Evolutionary conservation across 1,284 basidiomycete species (phyloP).

Genomic region (Puccinia novopanici): DNA sequence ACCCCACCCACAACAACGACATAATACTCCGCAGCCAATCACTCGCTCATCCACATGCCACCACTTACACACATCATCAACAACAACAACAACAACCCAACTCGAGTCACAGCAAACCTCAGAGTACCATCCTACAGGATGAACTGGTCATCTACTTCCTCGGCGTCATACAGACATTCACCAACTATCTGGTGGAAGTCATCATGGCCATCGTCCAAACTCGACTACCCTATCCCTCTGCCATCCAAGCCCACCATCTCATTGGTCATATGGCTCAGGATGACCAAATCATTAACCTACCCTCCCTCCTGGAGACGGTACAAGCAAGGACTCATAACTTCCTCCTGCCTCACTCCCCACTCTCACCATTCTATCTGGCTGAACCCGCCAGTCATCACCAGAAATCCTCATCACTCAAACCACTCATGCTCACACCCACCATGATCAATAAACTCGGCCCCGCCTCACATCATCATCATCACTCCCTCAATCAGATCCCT

Average conservation of each 20-base stretch:
- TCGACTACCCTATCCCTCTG: slow-evolving; percentile 14
- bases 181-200: slow-evolving; percentile 2
- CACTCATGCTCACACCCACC: neutral
- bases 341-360: slow-evolving; percentile 8
- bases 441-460: slow-evolving; percentile 18
- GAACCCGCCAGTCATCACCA: neutral
- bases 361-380: neutral
- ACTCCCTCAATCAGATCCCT: slow-evolving; percentile 5
- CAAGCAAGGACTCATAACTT: neutral
- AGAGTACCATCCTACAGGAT: slow-evolving; percentile 4
- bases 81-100: neutral
- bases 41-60: neutral
- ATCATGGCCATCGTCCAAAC: slow-evolving; percentile 17
- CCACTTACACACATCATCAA: neutral
- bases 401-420: slow-evolving; percentile 7
- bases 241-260: slow-evolving; percentile 14
- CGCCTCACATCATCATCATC: neutral
- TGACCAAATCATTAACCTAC: slow-evolving; percentile 12
- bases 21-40: neutral
- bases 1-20: neutral
- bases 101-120: neutral
- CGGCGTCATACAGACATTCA: slow-evolving; percentile 1
- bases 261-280: slow-evolving; percentile 12
- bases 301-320: neutral
- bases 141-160: slow-evolving; percentile 15